These are phyloP conservation scores for Pythium rhizo-oryzae DNA, from an alignment of 352 stramenopile species.

Conservation along the genomic window DNA sequence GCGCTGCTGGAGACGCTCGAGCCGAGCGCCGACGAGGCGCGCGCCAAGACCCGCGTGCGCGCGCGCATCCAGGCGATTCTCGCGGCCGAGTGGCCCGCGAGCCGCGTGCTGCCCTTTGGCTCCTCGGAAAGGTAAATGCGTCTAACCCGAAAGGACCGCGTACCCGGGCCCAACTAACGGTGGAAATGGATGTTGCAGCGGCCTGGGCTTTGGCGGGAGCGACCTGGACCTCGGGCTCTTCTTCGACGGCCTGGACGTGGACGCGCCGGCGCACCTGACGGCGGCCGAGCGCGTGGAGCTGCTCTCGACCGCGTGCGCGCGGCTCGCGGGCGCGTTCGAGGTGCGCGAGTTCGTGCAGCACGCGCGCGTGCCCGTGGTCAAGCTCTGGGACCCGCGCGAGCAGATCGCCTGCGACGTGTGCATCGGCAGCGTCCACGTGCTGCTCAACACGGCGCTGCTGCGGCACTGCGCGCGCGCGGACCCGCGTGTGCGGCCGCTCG, in stretches of 20 bases:
- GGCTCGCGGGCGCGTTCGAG: slow-evolving; percentile 48
- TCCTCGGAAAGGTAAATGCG: slow-evolving; percentile 73
- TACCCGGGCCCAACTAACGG: not conserved
- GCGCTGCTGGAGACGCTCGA: slow-evolving; percentile 83
- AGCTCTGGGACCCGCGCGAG: slow-evolving; percentile 62
- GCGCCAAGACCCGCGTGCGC: slow-evolving; percentile 50
- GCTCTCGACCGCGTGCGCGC: slow-evolving; percentile 49
- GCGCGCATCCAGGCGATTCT: slow-evolving; percentile 60
- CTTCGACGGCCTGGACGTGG: slow-evolving; percentile 70
- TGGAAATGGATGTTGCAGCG: slow-evolving; percentile 31
- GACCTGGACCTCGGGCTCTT: slow-evolving; percentile 84
- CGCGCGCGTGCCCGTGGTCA: slow-evolving; percentile 77
- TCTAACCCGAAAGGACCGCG: no score
- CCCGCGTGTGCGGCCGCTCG: slow-evolving; percentile 87
- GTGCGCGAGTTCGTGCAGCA: slow-evolving; percentile 73
- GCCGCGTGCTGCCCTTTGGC: slow-evolving; percentile 67
- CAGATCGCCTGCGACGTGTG: slow-evolving; percentile 76
- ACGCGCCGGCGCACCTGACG: slow-evolving; percentile 59
- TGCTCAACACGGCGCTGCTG: slow-evolving; percentile 83
- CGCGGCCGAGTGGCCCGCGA: slow-evolving; percentile 55
- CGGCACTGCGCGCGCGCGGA: slow-evolving; percentile 74
- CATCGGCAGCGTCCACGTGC: slow-evolving; percentile 64
- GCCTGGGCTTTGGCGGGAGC: slow-evolving; percentile 74
- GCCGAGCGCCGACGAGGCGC: slow-evolving; percentile 56
- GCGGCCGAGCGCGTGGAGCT: slow-evolving; percentile 61